A percentile compares a stretch with the other conserved stretches of the same genome.
phyloP scores from a whole-genome alignment of 2,329 filamentous ascomycete species.

The Beauveria rudraprayagi region DNA sequence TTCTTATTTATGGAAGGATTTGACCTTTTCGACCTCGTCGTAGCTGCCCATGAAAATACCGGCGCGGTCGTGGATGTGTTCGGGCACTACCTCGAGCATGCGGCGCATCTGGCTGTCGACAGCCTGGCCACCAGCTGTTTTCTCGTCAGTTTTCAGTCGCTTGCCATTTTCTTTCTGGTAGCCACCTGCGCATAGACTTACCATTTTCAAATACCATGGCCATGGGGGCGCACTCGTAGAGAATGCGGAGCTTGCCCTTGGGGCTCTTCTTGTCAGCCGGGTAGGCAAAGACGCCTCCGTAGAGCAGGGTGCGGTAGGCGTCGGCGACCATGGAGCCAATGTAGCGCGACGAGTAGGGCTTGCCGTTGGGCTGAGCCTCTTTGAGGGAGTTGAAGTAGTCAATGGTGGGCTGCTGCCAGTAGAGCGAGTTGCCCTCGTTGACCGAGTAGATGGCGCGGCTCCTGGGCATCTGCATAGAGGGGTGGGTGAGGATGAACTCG shows the following conservation, averaged over 20 bases:
- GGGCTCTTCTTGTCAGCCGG: constrained; percentile 96
- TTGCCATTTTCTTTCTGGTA: neutral
- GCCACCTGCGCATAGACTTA: constrained; percentile 35
- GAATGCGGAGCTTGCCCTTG: constrained; percentile 93
- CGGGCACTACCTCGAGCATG: constrained; percentile 82
- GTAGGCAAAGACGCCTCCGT: constrained; percentile 96
- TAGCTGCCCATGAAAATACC: constrained; percentile 95
- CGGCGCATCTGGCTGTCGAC: constrained; percentile 85
- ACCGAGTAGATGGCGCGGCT: constrained; percentile 87
- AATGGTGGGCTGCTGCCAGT: constrained; percentile 86
- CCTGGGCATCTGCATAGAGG: constrained; percentile 80
- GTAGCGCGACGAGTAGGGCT: constrained; percentile 91
- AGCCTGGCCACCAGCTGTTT: constrained; percentile 77
- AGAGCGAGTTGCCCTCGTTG: constrained; percentile 96
- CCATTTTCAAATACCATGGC: constrained; percentile 98
- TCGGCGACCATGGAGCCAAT: constrained; percentile 98
- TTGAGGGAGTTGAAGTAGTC: constrained; percentile 88
- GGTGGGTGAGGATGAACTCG: constrained; percentile 98
- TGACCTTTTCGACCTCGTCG: constrained; percentile 94
- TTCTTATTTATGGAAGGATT: constrained; percentile 53
- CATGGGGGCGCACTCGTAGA: constrained; percentile 99
- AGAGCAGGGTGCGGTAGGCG: constrained; percentile 89
- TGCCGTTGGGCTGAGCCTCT: constrained; percentile 62
- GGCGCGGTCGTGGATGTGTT: constrained; percentile 89
- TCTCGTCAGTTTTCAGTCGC: constrained; percentile 6